Evolutionary conservation across 192 early-diverging fungal genomes (phyloP).

Genomic region (Lobosporangium transversale): DNA sequence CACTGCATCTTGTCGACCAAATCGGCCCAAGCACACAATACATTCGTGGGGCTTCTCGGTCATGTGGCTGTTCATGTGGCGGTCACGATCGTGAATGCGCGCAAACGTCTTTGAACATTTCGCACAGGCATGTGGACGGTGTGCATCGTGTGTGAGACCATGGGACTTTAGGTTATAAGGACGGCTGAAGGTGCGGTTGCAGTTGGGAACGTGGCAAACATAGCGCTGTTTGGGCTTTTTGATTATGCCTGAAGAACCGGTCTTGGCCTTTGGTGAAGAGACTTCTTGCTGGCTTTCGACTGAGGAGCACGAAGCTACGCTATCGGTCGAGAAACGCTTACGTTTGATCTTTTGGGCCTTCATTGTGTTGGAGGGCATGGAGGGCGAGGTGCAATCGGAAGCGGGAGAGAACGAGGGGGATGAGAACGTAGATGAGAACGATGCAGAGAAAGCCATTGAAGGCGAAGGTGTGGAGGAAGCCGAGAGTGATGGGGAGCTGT

Average conservation of each 20-base stretch:
- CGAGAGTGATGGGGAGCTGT: neutral
- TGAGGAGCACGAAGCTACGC: slow-evolving; percentile 1
- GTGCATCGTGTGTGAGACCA: slow-evolving; percentile 67
- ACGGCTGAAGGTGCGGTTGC: slow-evolving; percentile 72
- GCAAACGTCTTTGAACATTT: slow-evolving; percentile 81
- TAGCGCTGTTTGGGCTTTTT: slow-evolving; percentile 10
- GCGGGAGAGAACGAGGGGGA: neutral
- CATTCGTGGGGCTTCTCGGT: slow-evolving; percentile 76
- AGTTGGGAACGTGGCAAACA: slow-evolving; percentile 36
- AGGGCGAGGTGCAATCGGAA: slow-evolving; percentile 12
- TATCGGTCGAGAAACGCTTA: slow-evolving; percentile 11
- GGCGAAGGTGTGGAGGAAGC: neutral
- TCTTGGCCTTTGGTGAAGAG: neutral
- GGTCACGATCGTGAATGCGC: slow-evolving; percentile 80
- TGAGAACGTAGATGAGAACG: neutral
- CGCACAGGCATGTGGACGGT: slow-evolving; percentile 72
- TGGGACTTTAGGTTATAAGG: slow-evolving; percentile 79
- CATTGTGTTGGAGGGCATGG: neutral
- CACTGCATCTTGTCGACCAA: slow-evolving; percentile 57
- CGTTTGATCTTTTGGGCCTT: neutral
- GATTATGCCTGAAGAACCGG: neutral
- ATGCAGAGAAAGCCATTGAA: neutral
- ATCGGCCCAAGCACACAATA: slow-evolving; percentile 73
- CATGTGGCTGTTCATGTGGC: slow-evolving; percentile 79
- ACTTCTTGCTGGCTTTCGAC: neutral